These are phyloP conservation scores for Fusarium tuaranense DNA, from an alignment of 2,329 filamentous ascomycete species.

Conservation along the genomic window DNA sequence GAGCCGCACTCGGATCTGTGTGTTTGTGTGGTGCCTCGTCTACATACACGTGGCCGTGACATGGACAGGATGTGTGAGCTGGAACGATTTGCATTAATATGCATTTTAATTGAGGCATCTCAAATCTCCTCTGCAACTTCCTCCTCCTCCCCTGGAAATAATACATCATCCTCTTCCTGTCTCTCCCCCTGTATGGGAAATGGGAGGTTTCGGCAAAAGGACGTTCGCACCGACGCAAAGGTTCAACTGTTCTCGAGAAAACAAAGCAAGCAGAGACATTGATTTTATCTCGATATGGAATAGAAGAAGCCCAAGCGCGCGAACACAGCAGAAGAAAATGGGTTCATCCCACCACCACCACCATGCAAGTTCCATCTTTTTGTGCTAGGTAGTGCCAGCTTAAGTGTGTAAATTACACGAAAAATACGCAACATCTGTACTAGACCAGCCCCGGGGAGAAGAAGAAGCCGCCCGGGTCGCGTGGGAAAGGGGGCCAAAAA, in stretches of 20 bases:
- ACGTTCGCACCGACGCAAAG: constrained; percentile 2
- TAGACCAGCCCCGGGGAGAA: constrained; percentile 31
- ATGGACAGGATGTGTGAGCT: constrained; percentile 7
- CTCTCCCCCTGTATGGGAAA: background rate
- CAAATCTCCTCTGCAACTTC: constrained; percentile 29
- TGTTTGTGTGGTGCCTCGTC: constrained; percentile 1
- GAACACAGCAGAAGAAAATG: constrained; percentile 13
- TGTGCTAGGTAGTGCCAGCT: constrained; percentile 7
- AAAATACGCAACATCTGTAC: constrained; percentile 7
- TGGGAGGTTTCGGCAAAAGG: constrained; percentile 1
- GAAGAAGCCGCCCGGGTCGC: constrained; percentile 22
- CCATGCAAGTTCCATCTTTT: background rate
- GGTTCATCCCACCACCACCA: constrained; percentile 6
- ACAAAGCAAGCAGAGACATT: constrained; percentile 33
- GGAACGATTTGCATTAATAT: constrained; percentile 28
- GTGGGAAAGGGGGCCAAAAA: constrained; percentile 16
- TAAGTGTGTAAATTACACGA: constrained; percentile 7
- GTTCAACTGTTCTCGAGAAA: constrained; percentile 2
- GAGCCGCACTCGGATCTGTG: constrained; percentile 37
- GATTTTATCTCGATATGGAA: constrained; percentile 14
- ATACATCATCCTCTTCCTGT: background rate
- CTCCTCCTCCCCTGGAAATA: constrained; percentile 8
- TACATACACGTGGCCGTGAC: constrained; percentile 38
- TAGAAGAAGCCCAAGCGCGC: constrained; percentile 7
- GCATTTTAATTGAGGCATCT: constrained; percentile 35